A percentile compares a stretch with the other conserved stretches of the same genome.
These are phyloP conservation scores for Dispira simplex DNA, from an alignment of 192 early-diverging fungal species.

Conservation along the genomic window DNA sequence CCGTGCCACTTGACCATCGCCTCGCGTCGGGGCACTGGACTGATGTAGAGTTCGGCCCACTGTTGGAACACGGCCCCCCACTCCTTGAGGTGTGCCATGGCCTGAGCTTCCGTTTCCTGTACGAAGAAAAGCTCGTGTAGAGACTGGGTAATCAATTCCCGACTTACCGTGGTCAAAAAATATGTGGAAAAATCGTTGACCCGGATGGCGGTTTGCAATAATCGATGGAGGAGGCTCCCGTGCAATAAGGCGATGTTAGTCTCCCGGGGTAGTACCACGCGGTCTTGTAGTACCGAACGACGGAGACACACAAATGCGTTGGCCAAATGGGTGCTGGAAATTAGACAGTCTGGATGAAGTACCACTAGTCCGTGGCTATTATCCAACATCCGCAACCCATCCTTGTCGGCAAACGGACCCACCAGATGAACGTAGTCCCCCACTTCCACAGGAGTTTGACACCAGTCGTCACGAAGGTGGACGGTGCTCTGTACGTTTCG, in stretches of 20 bases:
- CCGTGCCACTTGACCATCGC: conserved; percentile 13
- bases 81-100: conserved; percentile 29
- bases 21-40: conserved; percentile 12
- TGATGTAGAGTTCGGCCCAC: conserved; percentile 33
- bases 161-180: conserved; percentile 28
- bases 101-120: conserved; percentile 38
- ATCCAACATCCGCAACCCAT: conserved; percentile 33
- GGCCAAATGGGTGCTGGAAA: conserved; percentile 58
- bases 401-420: conserved; percentile 14
- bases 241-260: conserved; percentile 42
- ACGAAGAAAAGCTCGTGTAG: conserved; percentile 60
- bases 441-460: conserved; percentile 28
- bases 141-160: conserved; percentile 29
- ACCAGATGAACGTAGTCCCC: conserved; percentile 56
- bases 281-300: conserved; percentile 56
- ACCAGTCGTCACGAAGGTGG: conserved; percentile 55
- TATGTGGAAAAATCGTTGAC: conserved; percentile 38
- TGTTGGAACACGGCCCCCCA: conserved; percentile 31
- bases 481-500: conserved; percentile 15
- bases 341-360: conserved; percentile 65
- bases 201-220: conserved; percentile 53
- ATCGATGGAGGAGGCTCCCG: conserved; percentile 69
- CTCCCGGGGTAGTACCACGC: conserved; percentile 28
- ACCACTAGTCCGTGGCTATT: conserved; percentile 41
- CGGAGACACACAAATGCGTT: conserved; percentile 66